Percentiles rank a stretch among this genome's conserved stretches.
phyloP scores from a whole-genome alignment of 2,329 filamentous ascomycete species.

The Fusarium globosum region DNA sequence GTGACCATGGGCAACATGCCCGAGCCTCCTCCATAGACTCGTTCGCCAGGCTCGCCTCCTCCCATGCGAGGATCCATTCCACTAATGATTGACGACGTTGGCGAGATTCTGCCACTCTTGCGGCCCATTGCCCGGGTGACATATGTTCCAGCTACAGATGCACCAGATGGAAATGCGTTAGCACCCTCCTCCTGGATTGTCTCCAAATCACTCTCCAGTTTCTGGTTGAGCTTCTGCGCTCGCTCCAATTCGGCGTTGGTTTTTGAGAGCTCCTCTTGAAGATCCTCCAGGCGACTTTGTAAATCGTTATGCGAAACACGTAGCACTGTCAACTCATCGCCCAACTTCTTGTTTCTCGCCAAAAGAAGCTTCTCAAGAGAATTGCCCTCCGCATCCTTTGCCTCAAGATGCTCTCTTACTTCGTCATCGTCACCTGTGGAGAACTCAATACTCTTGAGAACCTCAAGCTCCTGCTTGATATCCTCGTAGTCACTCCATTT shows the following conservation, averaged over 20 bases:
- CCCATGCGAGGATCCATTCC: slow-evolving; percentile 81
- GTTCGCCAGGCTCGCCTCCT: slow-evolving; percentile 63
- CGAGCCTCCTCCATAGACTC: slow-evolving; percentile 75
- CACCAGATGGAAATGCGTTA: slow-evolving; percentile 87
- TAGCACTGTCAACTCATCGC: slow-evolving; percentile 91
- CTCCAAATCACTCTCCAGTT: slow-evolving; percentile 90
- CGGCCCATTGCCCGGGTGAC: slow-evolving; percentile 71
- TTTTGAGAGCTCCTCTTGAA: slow-evolving; percentile 85
- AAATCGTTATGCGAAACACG: slow-evolving; percentile 95
- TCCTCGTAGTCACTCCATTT: slow-evolving; percentile 97
- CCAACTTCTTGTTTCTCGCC: slow-evolving; percentile 94
- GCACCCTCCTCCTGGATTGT: slow-evolving; percentile 86
- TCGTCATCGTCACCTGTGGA: slow-evolving; percentile 89
- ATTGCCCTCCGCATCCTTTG: slow-evolving; percentile 68
- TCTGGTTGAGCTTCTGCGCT: slow-evolving; percentile 84
- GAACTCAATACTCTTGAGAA: slow-evolving; percentile 98
- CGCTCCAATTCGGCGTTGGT: slow-evolving; percentile 90
- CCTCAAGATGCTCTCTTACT: slow-evolving; percentile 55
- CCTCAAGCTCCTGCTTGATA: slow-evolving; percentile 93
- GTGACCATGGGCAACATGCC: slow-evolving; percentile 98
- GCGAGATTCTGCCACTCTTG: slow-evolving; percentile 78
- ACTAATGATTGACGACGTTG: slow-evolving; percentile 97
- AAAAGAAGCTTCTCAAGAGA: slow-evolving; percentile 91
- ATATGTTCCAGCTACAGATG: slow-evolving; percentile 93
- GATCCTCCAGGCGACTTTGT: slow-evolving; percentile 78